Conservation (phyloP, 768 basidiomycete species). For the Trametes meyenii region DNA sequence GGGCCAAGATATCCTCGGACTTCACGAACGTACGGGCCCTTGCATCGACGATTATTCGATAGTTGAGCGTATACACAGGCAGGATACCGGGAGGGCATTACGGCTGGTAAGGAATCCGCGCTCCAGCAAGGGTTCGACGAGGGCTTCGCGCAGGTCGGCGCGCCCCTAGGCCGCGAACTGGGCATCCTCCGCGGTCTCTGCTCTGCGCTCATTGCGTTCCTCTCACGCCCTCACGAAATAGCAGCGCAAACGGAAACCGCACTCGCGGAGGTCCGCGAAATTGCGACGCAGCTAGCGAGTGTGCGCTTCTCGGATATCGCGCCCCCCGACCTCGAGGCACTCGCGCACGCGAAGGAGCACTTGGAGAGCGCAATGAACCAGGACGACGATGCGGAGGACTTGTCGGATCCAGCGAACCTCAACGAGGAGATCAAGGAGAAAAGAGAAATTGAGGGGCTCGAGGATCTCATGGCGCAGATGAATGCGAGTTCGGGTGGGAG, state of each 20-base stretch:
- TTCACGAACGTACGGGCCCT: constrained; percentile 64
- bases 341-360: constrained; percentile 74
- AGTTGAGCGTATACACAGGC: constrained; percentile 48
- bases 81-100: constrained; percentile 97
- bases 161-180: constrained; percentile 73
- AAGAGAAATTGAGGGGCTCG: constrained; percentile 54
- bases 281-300: constrained; percentile 56
- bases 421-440: constrained; percentile 49
- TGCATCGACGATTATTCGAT: neutral
- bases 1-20: constrained; percentile 65
- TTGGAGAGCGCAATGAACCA: constrained; percentile 41
- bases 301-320: constrained; percentile 73
- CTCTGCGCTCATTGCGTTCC: constrained; percentile 61
- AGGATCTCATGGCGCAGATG: constrained; percentile 56
- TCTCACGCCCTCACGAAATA: constrained; percentile 41
- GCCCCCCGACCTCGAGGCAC: constrained; percentile 77
- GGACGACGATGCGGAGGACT: constrained; percentile 22
- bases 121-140: constrained; percentile 91
- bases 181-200: constrained; percentile 77
- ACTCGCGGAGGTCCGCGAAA: constrained; percentile 48
- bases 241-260: constrained; percentile 30
- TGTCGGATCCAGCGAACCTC: constrained; percentile 15
- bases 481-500: constrained; percentile 24
- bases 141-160: constrained; percentile 75
- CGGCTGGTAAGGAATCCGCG: constrained; percentile 83